phyloP scores from a whole-genome alignment of 2,329 filamentous ascomycete genomes.

The Apiospora kogelbergensis region DNA sequence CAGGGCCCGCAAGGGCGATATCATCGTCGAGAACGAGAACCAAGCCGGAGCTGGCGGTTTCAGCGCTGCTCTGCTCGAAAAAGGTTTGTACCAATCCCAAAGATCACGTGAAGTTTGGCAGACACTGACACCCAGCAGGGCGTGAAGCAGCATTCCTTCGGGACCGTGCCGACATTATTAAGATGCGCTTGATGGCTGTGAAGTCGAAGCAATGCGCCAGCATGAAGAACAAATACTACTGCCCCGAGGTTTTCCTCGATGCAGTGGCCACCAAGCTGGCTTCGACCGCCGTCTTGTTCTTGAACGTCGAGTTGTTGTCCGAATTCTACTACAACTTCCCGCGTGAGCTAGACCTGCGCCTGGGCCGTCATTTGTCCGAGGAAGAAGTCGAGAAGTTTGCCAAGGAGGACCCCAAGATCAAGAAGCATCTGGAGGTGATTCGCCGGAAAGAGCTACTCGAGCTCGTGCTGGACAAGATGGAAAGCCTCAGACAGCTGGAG shows the following conservation, averaged over 20 bases:
- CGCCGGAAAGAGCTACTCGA: slow-evolving; percentile 89
- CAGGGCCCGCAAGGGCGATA: slow-evolving; percentile 81
- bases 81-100: slow-evolving; percentile 56
- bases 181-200: slow-evolving; percentile 83
- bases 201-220: slow-evolving; percentile 87
- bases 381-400: slow-evolving; percentile 88
- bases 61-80: slow-evolving; percentile 78
- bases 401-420: slow-evolving; percentile 87
- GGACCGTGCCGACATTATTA: slow-evolving; percentile 85
- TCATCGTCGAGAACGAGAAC: slow-evolving; percentile 80
- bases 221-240: slow-evolving; percentile 91
- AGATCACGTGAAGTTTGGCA: too few species aligned
- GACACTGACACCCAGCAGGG: slow-evolving; percentile 51
- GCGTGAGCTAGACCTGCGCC: slow-evolving; percentile 81
- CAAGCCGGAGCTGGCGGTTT: slow-evolving; percentile 89
- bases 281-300: slow-evolving; percentile 90
- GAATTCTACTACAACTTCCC: slow-evolving; percentile 99
- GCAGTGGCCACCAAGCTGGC: slow-evolving; percentile 94
- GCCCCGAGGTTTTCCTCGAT: slow-evolving; percentile 96
- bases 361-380: slow-evolving; percentile 77
- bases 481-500: slow-evolving; percentile 82
- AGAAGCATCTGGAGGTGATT: slow-evolving; percentile 87
- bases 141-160: slow-evolving; percentile 92
- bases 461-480: slow-evolving; percentile 93
- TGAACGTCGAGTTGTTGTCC: slow-evolving; percentile 93